Evolutionary conservation across 257 asterid genomes (phyloP).

Genomic region (Przewalskia tangutica): DNA sequence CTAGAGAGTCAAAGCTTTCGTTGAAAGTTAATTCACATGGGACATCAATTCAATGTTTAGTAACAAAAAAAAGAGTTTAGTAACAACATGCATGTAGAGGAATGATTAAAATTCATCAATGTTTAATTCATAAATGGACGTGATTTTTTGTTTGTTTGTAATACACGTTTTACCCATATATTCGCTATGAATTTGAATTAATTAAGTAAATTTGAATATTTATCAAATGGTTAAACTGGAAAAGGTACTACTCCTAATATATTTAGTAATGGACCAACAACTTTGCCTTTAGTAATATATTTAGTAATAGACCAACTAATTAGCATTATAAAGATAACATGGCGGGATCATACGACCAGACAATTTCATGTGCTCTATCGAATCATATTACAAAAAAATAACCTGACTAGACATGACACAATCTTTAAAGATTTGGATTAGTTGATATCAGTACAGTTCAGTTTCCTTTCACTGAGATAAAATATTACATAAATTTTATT

Average conservation of each 20-base stretch:
- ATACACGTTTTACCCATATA: background rate
- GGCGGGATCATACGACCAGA: conserved; percentile 10
- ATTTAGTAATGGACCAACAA: background rate
- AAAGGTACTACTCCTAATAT: too few relatives aligned
- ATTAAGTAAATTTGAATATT: background rate
- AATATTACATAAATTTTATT: background rate
- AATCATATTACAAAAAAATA: conserved; percentile 8
- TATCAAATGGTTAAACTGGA: too few relatives aligned
- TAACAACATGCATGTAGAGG: background rate
- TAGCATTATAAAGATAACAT: conserved; percentile 9
- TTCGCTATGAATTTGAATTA: background rate
- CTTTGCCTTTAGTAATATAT: background rate
- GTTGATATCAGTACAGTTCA: background rate
- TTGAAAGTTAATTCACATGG: conserved; percentile 10
- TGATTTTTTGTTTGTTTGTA: too few relatives aligned
- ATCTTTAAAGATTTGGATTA: background rate
- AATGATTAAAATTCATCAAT: background rate
- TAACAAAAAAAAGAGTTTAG: too few relatives aligned
- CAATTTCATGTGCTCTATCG: conserved; percentile 22
- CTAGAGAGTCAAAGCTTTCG: conserved; percentile 2
- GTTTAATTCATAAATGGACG: background rate
- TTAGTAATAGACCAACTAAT: background rate
- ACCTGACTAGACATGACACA: conserved; percentile 5
- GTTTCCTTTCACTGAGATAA: background rate
- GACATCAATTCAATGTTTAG: background rate